Conservation (phyloP, 768 basidiomycete species). For the Collybiopsis confluens region DNA sequence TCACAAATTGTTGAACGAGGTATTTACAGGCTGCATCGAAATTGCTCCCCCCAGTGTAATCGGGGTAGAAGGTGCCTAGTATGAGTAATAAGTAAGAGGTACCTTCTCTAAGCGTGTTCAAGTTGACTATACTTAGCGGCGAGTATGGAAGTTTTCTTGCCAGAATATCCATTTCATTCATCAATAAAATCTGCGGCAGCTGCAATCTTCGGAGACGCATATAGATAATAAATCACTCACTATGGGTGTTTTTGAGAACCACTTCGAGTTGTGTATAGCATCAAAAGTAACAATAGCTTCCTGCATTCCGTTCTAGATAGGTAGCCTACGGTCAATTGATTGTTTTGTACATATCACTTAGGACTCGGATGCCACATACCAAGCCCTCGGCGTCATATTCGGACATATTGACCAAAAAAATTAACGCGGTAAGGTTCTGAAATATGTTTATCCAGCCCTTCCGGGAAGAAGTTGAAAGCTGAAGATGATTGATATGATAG, state of each 20-base stretch:
- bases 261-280: constrained; percentile 95
- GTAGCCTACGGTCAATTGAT: constrained; percentile 7
- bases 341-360: constrained; percentile 20
- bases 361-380: constrained; percentile 42
- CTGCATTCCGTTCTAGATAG: constrained; percentile 96
- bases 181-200: constrained; percentile 71
- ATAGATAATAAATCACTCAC: constrained; percentile 37
- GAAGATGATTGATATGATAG: constrained; percentile 85
- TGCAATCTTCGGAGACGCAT: not conserved
- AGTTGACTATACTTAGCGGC: constrained; percentile 75
- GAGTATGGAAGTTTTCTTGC: constrained; percentile 87
- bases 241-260: constrained; percentile 95
- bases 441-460: constrained; percentile 90
- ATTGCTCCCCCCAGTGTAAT: constrained; percentile 80
- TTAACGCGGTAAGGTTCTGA: constrained; percentile 89
- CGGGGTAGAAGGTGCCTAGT: constrained; percentile 78
- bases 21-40: constrained; percentile 89
- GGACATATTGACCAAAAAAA: constrained; percentile 89
- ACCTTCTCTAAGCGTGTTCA: not conserved
- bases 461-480: constrained; percentile 72
- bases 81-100: not conserved
- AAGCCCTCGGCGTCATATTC: constrained; percentile 97
- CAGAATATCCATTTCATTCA: constrained; percentile 97
- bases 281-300: constrained; percentile 95
- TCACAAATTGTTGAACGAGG: constrained; percentile 71